These are phyloP conservation scores for Angophora floribunda DNA, from an alignment of 345 rosid genomes.

Conservation along the genomic window DNA sequence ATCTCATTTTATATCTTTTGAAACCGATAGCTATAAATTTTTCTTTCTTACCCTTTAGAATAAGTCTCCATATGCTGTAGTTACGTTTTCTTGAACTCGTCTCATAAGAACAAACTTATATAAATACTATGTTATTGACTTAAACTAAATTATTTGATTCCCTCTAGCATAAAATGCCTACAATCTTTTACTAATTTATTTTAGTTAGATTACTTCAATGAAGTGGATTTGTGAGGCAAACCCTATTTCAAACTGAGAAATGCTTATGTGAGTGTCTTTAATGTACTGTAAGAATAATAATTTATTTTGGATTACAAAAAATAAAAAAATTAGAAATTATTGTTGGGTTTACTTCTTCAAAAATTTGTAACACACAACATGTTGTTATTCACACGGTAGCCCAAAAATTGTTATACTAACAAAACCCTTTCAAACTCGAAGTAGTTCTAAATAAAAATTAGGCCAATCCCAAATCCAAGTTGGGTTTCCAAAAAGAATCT, in stretches of 20 bases:
- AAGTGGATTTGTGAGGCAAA: background rate
- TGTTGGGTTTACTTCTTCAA: too few species aligned
- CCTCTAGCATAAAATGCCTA: background rate
- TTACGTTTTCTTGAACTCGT: background rate
- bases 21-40: background rate
- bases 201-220: background rate
- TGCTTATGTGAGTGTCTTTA: too few species aligned
- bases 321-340: too few species aligned
- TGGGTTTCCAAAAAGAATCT: background rate
- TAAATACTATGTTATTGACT: background rate
- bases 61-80: background rate
- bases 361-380: too few species aligned
- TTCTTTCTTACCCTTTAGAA: rapidly evolving
- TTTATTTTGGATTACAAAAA: too few species aligned
- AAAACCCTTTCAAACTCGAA: background rate
- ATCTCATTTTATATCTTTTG: background rate
- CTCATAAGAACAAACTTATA: background rate
- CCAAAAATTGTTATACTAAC: too few species aligned
- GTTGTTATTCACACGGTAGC: too few species aligned
- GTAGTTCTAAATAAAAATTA: background rate
- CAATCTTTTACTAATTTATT: background rate
- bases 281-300: too few species aligned
- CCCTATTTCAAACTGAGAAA: background rate
- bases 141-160: background rate
- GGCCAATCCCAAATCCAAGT: background rate